Evolutionary conservation across 2,329 filamentous ascomycete species (phyloP), one percentile per base, ranked within the genome.

Genomic region (Diaporthe vaccinii): DNA sequence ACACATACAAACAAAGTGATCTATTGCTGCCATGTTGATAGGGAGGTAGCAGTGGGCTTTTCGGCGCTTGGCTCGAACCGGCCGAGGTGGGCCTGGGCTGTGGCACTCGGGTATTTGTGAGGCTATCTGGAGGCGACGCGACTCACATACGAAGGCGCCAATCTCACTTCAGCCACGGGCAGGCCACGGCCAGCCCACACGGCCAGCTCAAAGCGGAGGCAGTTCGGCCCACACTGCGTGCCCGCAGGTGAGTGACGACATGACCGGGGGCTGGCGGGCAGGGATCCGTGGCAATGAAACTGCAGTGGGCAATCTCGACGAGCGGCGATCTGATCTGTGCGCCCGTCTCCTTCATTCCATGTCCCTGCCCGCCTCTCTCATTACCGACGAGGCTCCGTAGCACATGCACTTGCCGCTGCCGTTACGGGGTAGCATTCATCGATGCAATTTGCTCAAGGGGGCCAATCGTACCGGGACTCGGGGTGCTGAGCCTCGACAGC

Each of bases 131-230:
- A 53, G 65, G 31, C 44, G 65, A 53, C 65, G 65, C 65, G 65
- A 68, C 65, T 68, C 65, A 53, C 65, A 68, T 68, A 68, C 65
- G 65, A 68, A 68, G 65, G n/a, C 46, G 46, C 65, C 65, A 68
- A 68, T 68, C 65, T 68, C 65, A 39, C 59, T n/a, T 12, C 34
- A n/a, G 44, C 44, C 28, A 51, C 28, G 61, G 20, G 25, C 61
- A 49, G 15, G 28, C 31, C 53, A 34, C 46, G 46, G 46, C 8
- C 46, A 61, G 36, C 58, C 58, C 51, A 28, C n/a, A 55, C 51
- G 39, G 39, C 59, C 61, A 67, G 41, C 61, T 67, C 61, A 49
- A 22, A n/a, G 61, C 61, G 61, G 62, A 51, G 44, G 39, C 62
- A 67, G 62, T 53, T 39, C 31, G 46, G n/a, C 44, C 62, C 65